Evolutionary conservation across 306 rosid species (phyloP), one percentile per base, ranked within the genome.

Genomic region (Pueraria montana): DNA sequence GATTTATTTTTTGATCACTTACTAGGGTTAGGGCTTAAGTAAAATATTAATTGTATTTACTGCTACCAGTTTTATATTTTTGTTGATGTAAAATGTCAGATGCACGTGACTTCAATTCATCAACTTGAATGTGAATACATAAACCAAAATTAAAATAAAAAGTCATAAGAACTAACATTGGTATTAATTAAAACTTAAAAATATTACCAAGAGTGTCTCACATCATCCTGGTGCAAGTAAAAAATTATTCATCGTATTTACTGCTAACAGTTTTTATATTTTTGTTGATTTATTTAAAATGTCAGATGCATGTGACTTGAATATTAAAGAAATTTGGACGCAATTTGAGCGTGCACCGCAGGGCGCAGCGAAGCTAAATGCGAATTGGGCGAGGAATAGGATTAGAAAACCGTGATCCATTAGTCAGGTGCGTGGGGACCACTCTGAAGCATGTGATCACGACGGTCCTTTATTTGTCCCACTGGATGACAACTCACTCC

Each of bases 401-500:
- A 59, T 56, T 3, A 4, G 20, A 70, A 67, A 78, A 21, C 2
- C 14, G 11, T n/a, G 5, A 8, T 27, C 1, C 40, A 63, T 23
- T 64, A 34, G 1, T 13, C 3, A 64, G 49, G 38, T 30, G 40
- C 27, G 48, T 62, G 80, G 75, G 85, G 69, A 62, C 83, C 80
- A 83, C 75, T 50, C 5, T 12, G 34, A 20, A 84, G 17, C 87
- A 84, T 84, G 87, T 79, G 84, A 84, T 74, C 13, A 14, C 13
- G 64, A 64, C 4, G 67, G 4, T 78, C 84, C 21, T 56, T 74
- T 46, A 55, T 34, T 65, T 68, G 17, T 36, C 59, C 24, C 69
- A 42, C 62, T 38, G 50, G 11, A 26, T 40, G 74, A 80, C 84
- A 84, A 34, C 87, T 84, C 84, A 84, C 63, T 68, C 78, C 77